Conservation (phyloP, 2,329 filamentous ascomycete genomes). For the Mycogone perniciosa region DNA sequence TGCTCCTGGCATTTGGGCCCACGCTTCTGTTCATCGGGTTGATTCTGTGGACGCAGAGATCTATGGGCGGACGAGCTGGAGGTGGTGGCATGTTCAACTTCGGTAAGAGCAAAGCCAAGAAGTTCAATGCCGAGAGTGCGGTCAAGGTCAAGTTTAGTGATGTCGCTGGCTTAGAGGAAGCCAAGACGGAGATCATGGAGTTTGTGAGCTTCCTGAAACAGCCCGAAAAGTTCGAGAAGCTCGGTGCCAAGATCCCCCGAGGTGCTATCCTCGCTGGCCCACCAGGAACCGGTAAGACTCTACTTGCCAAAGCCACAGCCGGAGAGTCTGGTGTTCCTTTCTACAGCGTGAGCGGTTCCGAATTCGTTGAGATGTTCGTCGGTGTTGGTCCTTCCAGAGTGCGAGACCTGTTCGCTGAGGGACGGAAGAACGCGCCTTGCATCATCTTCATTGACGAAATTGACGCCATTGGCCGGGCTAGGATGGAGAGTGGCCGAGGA, state of each 20-base stretch:
- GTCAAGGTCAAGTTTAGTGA: constrained; percentile 97
- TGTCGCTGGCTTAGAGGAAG: constrained; percentile 96
- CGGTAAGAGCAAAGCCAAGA: constrained; percentile 90
- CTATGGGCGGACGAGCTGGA: constrained; percentile 60
- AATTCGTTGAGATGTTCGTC: constrained; percentile 99
- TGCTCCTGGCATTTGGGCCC: constrained; percentile 75
- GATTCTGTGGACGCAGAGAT: constrained; percentile 71
- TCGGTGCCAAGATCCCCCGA: constrained; percentile 95
- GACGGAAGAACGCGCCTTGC: constrained; percentile 91
- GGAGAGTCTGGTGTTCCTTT: constrained; percentile 96
- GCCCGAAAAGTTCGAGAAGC: constrained; percentile 83
- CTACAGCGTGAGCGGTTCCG: constrained; percentile 96
- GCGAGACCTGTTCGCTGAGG: constrained; percentile 87
- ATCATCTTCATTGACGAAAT: constrained; percentile 99
- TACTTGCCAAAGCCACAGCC: constrained; percentile 94
- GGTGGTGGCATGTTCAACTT: constrained; percentile 88
- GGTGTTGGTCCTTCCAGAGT: constrained; percentile 96
- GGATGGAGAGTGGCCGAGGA: constrained; percentile 63
- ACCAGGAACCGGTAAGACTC: constrained; percentile 95
- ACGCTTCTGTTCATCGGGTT: constrained; percentile 80
- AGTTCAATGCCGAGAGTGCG: constrained; percentile 94
- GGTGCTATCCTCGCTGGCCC: constrained; percentile 96
- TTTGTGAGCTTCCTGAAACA: constrained; percentile 97
- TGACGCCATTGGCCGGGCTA: constrained; percentile 89
- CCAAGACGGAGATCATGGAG: constrained; percentile 98